phyloP scores from a whole-genome alignment of 495 filamentous ascomycete genomes.

The Talaromyces proteolyticus region DNA sequence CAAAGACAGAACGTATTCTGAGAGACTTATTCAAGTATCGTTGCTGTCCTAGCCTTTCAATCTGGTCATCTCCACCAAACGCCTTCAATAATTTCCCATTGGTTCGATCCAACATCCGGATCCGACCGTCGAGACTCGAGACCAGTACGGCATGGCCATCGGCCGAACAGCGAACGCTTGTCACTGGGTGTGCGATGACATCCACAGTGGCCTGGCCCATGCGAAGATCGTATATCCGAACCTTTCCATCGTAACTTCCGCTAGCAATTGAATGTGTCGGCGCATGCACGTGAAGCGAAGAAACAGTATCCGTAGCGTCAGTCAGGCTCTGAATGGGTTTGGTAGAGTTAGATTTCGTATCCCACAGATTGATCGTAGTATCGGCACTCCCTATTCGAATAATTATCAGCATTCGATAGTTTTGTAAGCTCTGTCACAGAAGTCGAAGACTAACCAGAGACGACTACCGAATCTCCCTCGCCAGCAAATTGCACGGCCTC shows the following conservation, averaged over 20 bases:
- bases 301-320: conserved; percentile 76
- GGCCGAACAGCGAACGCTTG: conserved; percentile 61
- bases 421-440: not conserved
- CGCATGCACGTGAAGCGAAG: conserved; percentile 45
- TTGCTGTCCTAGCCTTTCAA: conserved; percentile 3
- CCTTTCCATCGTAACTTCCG: conserved; percentile 82
- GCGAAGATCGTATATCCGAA: conserved; percentile 82
- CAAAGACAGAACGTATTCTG: conserved; percentile 66
- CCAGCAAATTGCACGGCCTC: conserved; percentile 77
- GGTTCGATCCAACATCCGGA: conserved; percentile 75
- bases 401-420: not conserved
- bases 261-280: conserved; percentile 37
- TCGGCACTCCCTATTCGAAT: conserved; percentile 60
- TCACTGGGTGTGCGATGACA: conserved; percentile 51
- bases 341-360: conserved; percentile 51
- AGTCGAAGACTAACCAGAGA: conserved; percentile 50
- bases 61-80: conserved; percentile 48
- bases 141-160: conserved; percentile 73
- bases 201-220: conserved; percentile 72
- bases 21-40: conserved; percentile 61
- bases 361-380: conserved; percentile 82
- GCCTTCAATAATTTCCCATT: conserved; percentile 68
- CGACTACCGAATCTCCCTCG: conserved; percentile 58
- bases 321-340: conserved; percentile 73
- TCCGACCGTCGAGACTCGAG: conserved; percentile 64